Evolutionary conservation across 108 stramenopile species (phyloP).

Genomic region (Halocafeteria seosinensis): DNA sequence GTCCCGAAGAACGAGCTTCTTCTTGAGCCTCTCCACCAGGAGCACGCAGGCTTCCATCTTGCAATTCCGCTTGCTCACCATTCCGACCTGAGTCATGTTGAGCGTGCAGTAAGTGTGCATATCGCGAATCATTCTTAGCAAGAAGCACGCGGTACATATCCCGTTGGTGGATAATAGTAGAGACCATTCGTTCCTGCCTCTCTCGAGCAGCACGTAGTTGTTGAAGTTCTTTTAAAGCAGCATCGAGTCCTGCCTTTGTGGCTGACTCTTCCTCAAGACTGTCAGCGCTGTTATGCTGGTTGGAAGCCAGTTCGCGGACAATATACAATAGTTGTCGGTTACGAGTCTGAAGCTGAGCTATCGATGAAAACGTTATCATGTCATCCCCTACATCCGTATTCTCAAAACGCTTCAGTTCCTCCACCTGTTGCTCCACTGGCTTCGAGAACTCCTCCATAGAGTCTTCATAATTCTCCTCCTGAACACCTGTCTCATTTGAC

Average conservation of each 20-base stretch:
- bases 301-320: not conserved
- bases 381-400: no score
- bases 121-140: not conserved
- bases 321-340: not conserved
- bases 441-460: not conserved
- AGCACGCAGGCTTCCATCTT: no score
- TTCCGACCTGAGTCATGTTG: no score
- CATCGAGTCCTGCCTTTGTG: not conserved
- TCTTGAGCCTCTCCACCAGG: no score
- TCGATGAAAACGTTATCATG: not conserved
- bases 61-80: no score
- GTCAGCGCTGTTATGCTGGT: not conserved
- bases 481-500: no score
- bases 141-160: not conserved
- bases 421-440: not conserved
- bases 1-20: no score
- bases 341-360: not conserved
- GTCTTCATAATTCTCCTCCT: no score
- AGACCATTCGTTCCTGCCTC: not conserved
- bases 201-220: not conserved
- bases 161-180: not conserved
- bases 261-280: not conserved
- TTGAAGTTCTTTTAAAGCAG: not conserved
- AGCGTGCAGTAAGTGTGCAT: no score
- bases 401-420: no score